Base-by-base conservation (phyloP, 2,329 filamentous ascomycete species). In the Daldinia sp. region DNA sequence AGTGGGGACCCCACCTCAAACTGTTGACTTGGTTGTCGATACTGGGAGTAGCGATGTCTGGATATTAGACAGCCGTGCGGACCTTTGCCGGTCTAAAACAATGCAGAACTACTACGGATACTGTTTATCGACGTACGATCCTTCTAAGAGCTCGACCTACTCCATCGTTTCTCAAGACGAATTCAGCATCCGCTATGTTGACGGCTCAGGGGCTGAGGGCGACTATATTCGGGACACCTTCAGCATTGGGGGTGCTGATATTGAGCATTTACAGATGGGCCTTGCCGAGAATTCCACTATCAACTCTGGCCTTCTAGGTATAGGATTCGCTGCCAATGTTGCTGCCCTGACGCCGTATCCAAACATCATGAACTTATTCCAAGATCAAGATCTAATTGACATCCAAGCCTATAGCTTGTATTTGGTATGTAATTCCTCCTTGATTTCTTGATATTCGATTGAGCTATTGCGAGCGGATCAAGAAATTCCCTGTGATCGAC, bases 321-420 rank as follows among this genome's bases (percentile, higher is more conserved):
- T 90, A 57, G 88, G 88, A 60, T 89, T 88, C 74, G 81, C 82
- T 68, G 77, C 81, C 30, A 87, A 84, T 70, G 84, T 86, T 65
- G 82, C 84, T 23, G 77, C 87, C 12, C 37, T 48, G 1, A 74
- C 67, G 4, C 76, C 78, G 0, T 88, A 88, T 74, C 81, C 82
- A 13, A 88, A 92, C 75, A 82, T 95, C 35, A 83, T 93, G 18
- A 85, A 89, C 77, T 83, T 88, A 72, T 84, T 96, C 77, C 84
- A 88, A 23, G 77, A 86, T 28, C 85, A 92, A 73, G 87, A 86
- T 46, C 76, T 87, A 57, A 92, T 93, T 75, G 83, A 85, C 60
- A 84, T 83, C 30, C 87, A 88, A 73, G 89, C 89, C 3, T 93
- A 92, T 80, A 92, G 90, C 68, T 79, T 94, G 28, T 93, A 90